Evolutionary conservation across 139 green algal genomes (phyloP).

Genomic region (Nannochloris sp.): DNA sequence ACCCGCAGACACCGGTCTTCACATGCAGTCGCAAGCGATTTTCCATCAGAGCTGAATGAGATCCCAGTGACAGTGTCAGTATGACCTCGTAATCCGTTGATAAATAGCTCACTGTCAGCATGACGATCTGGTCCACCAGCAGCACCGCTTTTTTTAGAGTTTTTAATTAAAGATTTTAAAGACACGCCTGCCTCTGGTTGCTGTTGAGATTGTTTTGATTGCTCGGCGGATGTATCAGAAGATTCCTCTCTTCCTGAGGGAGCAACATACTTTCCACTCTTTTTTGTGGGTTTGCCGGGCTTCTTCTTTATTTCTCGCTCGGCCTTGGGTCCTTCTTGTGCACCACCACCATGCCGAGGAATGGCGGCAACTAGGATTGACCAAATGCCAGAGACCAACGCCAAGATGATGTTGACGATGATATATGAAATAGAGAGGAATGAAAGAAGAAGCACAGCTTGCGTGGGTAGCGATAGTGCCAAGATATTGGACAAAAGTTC

Average conservation of each 20-base stretch:
- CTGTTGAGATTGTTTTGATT: no score
- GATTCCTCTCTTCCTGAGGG: background rate
- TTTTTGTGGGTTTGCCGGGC: background rate
- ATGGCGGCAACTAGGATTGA: background rate
- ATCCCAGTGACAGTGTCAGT: constrained; percentile 15
- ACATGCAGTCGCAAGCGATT: constrained; percentile 22
- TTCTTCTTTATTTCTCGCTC: background rate
- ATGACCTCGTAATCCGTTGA: constrained; percentile 11
- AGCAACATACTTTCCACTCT: background rate
- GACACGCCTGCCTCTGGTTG: no score
- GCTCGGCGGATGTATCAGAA: background rate
- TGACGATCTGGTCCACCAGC: background rate
- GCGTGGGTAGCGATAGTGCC: background rate
- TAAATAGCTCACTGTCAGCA: constrained; percentile 13
- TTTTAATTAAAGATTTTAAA: constrained; percentile 1
- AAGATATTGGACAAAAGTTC: background rate
- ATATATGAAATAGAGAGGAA: background rate
- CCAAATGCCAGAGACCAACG: background rate
- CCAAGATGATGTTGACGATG: background rate
- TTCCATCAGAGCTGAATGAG: constrained; percentile 19
- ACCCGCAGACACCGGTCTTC: constrained; percentile 25
- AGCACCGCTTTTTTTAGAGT: background rate
- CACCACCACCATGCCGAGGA: background rate
- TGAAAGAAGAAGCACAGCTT: background rate
- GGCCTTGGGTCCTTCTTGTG: background rate